phyloP scores from a whole-genome alignment of 2,329 filamentous ascomycete genomes.

The Penicillium sp. region DNA sequence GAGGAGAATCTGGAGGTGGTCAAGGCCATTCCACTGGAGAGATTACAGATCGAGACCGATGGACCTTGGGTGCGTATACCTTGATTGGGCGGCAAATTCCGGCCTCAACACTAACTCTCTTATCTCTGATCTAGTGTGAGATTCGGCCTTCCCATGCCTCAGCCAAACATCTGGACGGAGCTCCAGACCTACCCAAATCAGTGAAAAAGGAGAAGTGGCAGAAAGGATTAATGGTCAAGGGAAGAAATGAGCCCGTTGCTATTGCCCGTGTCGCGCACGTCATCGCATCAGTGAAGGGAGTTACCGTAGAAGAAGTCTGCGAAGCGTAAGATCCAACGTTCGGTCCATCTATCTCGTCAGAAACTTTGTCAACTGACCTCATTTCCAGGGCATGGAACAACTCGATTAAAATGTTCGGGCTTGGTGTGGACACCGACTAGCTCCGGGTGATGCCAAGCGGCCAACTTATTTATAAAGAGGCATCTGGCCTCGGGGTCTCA shows the following conservation, averaged over 20 bases:
- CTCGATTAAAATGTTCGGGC: slow-evolving; percentile 69
- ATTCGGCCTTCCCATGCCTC: slow-evolving; percentile 84
- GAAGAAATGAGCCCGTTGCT: slow-evolving; percentile 83
- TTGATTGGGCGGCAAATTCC: background rate
- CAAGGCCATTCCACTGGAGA: slow-evolving; percentile 66
- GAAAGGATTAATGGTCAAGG: slow-evolving; percentile 84
- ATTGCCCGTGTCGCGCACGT: slow-evolving; percentile 85
- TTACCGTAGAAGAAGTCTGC: slow-evolving; percentile 73
- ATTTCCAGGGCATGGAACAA: slow-evolving; percentile 64
- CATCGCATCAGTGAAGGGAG: slow-evolving; percentile 76
- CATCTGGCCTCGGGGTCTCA: too few relatives aligned
- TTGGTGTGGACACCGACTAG: slow-evolving; percentile 46
- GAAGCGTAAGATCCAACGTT: slow-evolving; percentile 55
- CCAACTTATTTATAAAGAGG: background rate
- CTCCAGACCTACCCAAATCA: slow-evolving; percentile 67
- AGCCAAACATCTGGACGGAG: slow-evolving; percentile 63
- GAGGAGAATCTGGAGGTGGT: slow-evolving; percentile 84
- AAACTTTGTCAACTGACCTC: slow-evolving; percentile 16
- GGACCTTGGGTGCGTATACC: slow-evolving; percentile 64
- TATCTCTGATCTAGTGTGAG: slow-evolving; percentile 58
- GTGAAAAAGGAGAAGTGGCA: slow-evolving; percentile 97
- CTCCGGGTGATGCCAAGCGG: background rate
- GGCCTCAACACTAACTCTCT: too few relatives aligned
- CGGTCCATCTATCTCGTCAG: background rate
- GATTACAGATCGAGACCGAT: slow-evolving; percentile 91